Conservation (phyloP, 2,329 filamentous ascomycete genomes). For the Plectosphaerella plurivora region DNA sequence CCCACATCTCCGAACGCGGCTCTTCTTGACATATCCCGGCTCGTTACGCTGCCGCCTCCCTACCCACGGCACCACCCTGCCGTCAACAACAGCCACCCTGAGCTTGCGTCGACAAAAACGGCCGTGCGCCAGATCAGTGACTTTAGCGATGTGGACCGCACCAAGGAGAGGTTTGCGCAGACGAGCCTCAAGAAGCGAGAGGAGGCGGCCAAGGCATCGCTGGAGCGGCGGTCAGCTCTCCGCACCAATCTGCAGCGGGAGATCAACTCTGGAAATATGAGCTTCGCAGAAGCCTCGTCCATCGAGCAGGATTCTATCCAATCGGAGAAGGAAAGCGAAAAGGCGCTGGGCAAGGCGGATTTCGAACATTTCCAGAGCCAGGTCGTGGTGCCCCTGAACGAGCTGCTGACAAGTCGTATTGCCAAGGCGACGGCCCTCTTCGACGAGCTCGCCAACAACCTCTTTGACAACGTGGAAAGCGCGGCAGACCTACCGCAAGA, state of each 20-base stretch:
- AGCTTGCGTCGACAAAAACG: constrained; percentile 72
- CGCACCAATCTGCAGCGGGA: constrained; percentile 73
- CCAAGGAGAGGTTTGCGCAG: constrained; percentile 57
- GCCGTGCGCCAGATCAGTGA: constrained; percentile 71
- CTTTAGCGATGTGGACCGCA: constrained; percentile 64
- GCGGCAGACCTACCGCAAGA: constrained; percentile 82
- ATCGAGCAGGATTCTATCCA: constrained; percentile 72
- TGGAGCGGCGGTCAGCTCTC: constrained; percentile 58
- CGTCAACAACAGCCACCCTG: constrained; percentile 92
- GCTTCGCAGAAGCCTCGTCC: constrained; percentile 76
- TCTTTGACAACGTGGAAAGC: constrained; percentile 63
- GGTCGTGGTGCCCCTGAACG: constrained; percentile 81
- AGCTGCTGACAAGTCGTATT: constrained; percentile 73
- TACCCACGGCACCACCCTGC: constrained; percentile 94
- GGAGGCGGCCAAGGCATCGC: constrained; percentile 44
- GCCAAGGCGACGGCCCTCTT: constrained; percentile 72
- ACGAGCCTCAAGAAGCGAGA: constrained; percentile 56
- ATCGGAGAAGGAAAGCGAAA: constrained; percentile 65
- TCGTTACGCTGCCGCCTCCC: constrained; percentile 88
- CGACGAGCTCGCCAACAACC: constrained; percentile 64
- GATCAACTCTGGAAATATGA: constrained; percentile 72
- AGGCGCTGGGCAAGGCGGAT: constrained; percentile 70
- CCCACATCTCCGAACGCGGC: constrained; percentile 43
- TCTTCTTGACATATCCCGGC: constrained; percentile 79
- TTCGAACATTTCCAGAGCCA: constrained; percentile 81